Conservation (phyloP, 805 yeast genomes). For the Tanozyma kutaoensis region DNA sequence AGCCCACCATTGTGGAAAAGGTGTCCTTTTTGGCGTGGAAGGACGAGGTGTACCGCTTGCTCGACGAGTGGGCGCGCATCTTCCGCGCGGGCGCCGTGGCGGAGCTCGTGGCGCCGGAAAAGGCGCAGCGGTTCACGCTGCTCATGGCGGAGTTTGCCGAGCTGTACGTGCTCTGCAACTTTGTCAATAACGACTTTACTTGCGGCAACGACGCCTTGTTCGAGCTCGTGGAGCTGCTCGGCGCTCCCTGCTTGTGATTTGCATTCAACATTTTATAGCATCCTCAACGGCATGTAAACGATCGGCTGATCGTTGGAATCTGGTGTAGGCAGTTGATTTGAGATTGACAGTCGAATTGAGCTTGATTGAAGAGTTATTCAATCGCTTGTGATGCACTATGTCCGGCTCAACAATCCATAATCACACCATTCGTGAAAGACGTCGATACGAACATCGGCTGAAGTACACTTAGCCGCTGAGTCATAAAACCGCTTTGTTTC, state of each 20-base stretch:
- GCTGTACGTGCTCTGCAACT: constrained; percentile 65
- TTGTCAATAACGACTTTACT: constrained; percentile 77
- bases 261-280: constrained; percentile 22
- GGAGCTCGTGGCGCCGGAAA: constrained; percentile 14
- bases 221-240: constrained; percentile 30
- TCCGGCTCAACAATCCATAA: no score
- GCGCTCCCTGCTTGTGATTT: constrained; percentile 14
- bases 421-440: no score
- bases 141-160: constrained; percentile 36
- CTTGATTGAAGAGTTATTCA: no score
- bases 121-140: constrained; percentile 17
- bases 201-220: constrained; percentile 46
- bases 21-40: constrained; percentile 93
- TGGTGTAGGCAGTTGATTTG: no score
- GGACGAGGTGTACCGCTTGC: constrained; percentile 80
- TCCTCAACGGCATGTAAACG: constrained; percentile 40
- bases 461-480: no score
- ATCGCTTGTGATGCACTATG: no score
- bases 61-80: constrained; percentile 65
- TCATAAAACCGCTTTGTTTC: no score
- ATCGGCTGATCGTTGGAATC: no score
- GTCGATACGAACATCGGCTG: no score
- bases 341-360: no score
- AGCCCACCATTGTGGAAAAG: constrained; percentile 91
- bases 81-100: constrained; percentile 24